Evolutionary conservation across 345 rosid species (phyloP), one percentile per base, ranked within the genome.

Genomic region (Ceriops tagal): DNA sequence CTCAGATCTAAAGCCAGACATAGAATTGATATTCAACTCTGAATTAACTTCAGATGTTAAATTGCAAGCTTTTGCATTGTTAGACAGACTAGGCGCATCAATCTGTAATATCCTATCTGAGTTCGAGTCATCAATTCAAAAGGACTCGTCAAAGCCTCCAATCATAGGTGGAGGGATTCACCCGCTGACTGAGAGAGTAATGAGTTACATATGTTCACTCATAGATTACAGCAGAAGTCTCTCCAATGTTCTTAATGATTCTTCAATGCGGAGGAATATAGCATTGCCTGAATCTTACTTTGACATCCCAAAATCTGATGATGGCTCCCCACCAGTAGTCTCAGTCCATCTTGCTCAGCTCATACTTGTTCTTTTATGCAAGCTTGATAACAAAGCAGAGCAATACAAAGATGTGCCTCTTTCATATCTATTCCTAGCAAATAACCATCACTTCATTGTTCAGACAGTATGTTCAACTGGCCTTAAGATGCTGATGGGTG

Each of bases 1-100:
- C 26, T 78, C 81, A 0, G 80, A 71, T 5, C 79, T 77, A 27
- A 84, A 81, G 83, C 78, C 73, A 11, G 75, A 71, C 9, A 58
- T 76, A 31, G 79, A 76, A 8, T 34, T 62, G 24, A 66, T 53
- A 16, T 76, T 71, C 64, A 67, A 58, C 46, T 55, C 64, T 13
- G 79, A 71, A 31, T 71, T 66, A 64, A 65, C 71, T 26, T 55
- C 65, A 20, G 18, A n/a, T 6, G 58, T 71, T 49, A 62, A 66
- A 66, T 5, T 46, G 55, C 75, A 71, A 56, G 72, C 53, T 5
- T 32, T 30, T 61, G 39, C 75, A 22, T 76, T 75, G 24, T 32
- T 76, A 15, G 59, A 52, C 4, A 62, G 60, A 62, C 75, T 76
- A 46, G 65, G 64, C 1, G 61, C 62, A 46, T 76, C 75, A 13